A percentile compares a stretch with the other conserved stretches of the same genome.
These are phyloP conservation scores for Tricholoma bakamatsutake DNA, from an alignment of 768 basidiomycete species.

Conservation along the genomic window DNA sequence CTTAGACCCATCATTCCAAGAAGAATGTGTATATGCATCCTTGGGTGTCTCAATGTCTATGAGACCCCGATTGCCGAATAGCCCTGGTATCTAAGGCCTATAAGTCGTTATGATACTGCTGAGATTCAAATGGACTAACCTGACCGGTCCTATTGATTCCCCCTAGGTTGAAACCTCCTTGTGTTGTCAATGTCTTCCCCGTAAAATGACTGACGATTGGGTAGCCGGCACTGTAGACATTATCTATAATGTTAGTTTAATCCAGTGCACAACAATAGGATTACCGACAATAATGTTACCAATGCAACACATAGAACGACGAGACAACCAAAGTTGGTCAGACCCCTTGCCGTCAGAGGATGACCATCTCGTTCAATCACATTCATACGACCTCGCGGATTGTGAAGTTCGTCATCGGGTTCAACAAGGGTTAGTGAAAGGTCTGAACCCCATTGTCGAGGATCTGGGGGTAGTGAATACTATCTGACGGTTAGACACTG, in stretches of 20 bases:
- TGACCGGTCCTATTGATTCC: conserved; percentile 42
- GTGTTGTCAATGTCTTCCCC: conserved; percentile 14
- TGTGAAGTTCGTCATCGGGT: conserved; percentile 55
- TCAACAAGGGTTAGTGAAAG: conserved; percentile 38
- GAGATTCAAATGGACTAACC: not conserved
- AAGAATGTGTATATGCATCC: conserved; percentile 45
- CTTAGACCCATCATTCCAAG: conserved; percentile 44
- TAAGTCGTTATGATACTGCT: not conserved
- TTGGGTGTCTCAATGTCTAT: conserved; percentile 54
- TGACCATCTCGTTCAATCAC: conserved; percentile 19
- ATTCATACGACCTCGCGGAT: conserved; percentile 32
- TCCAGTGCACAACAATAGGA: not conserved
- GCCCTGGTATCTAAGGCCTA: conserved; percentile 47
- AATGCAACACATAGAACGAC: conserved; percentile 39
- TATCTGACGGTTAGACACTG: conserved; percentile 15
- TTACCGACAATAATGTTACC: conserved; percentile 59
- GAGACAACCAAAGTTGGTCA: conserved; percentile 60
- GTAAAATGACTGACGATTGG: conserved; percentile 31
- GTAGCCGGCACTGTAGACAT: conserved; percentile 27
- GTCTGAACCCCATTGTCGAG: conserved; percentile 46
- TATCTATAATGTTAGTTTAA: not conserved
- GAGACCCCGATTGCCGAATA: conserved; percentile 48
- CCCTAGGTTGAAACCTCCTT: conserved; percentile 33
- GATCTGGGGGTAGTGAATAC: conserved; percentile 51
- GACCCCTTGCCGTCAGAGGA: conserved; percentile 46